Percentiles rank a stretch among this genome's conserved stretches.
Conservation (phyloP, 1,139 yeast species). For the Yarrowia galli region DNA sequence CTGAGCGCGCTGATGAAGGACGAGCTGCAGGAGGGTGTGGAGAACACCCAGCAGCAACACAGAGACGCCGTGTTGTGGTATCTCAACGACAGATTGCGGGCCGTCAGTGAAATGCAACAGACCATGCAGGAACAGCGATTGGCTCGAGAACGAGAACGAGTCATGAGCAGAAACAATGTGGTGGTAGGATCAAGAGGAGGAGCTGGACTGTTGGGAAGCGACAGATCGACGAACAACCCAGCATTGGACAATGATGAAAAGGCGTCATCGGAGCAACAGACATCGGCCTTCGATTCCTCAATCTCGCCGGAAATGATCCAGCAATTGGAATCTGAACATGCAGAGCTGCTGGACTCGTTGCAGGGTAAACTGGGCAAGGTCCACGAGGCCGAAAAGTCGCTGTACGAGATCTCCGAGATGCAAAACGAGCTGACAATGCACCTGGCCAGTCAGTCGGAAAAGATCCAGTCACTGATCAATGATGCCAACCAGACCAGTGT, state of each 20-base stretch:
- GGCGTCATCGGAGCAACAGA: no score
- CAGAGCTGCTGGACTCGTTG: slow-evolving; percentile 72
- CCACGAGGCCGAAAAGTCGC: slow-evolving; percentile 68
- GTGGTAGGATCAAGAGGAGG: background rate
- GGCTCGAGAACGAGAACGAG: slow-evolving; percentile 48
- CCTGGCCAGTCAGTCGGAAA: slow-evolving; percentile 75
- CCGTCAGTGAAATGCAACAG: slow-evolving; percentile 50
- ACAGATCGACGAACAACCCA: background rate
- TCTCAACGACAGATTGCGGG: slow-evolving; percentile 48
- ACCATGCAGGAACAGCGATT: slow-evolving; percentile 52
- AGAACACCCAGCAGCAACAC: slow-evolving; percentile 45
- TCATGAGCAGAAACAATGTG: slow-evolving; percentile 21
- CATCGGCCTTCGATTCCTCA: background rate
- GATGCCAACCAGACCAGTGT: slow-evolving; percentile 73
- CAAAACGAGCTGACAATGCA: slow-evolving; percentile 82
- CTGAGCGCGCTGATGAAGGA: slow-evolving; percentile 38
- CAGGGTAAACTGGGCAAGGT: slow-evolving; percentile 55
- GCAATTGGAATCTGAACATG: slow-evolving; percentile 74
- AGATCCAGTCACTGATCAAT: slow-evolving; percentile 69
- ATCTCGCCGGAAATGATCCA: slow-evolving; percentile 70
- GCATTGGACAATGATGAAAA: slow-evolving; percentile 8
- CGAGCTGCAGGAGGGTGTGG: slow-evolving; percentile 38
- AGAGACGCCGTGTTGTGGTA: slow-evolving; percentile 52
- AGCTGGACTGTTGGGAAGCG: background rate
- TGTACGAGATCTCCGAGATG: slow-evolving; percentile 78